These are phyloP conservation scores for Dactylellina sp. DNA, from an alignment of 2,329 filamentous ascomycete species.

Conservation along the genomic window DNA sequence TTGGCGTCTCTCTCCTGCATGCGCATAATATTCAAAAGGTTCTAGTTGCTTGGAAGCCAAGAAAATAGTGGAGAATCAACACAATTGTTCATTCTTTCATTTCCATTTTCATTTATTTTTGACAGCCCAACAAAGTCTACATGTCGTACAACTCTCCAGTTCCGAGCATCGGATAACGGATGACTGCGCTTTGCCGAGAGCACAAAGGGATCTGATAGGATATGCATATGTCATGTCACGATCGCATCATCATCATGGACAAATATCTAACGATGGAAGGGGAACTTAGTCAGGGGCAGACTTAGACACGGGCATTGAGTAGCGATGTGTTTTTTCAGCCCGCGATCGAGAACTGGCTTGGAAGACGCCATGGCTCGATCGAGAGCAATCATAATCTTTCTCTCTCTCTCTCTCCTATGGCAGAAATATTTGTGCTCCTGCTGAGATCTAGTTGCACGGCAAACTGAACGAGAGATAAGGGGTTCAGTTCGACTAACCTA, in stretches of 20 bases:
- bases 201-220: constrained; percentile 12
- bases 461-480: constrained; percentile 25
- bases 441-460: neutral
- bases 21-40: neutral
- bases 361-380: neutral
- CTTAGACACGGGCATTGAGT: neutral
- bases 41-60: neutral
- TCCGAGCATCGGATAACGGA: constrained; percentile 4
- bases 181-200: constrained; percentile 20
- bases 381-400: neutral
- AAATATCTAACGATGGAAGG: too few relatives aligned
- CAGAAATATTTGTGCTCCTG: neutral
- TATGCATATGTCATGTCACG: constrained; percentile 33
- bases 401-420: too few relatives aligned
- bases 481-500: constrained; percentile 19
- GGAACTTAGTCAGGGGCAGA: constrained; percentile 1
- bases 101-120: neutral
- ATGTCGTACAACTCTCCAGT: constrained; percentile 3
- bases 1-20: constrained; percentile 32
- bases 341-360: constrained; percentile 4
- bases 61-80: neutral
- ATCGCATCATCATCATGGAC: too few relatives aligned
- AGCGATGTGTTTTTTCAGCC: constrained; percentile 19
- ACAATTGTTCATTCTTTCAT: neutral
- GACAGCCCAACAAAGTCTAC: neutral